A percentile compares a stretch with the other conserved stretches of the same genome.
These are phyloP conservation scores for Beauveria sp. DNA, from an alignment of 2,329 filamentous ascomycete genomes.

Conservation along the genomic window DNA sequence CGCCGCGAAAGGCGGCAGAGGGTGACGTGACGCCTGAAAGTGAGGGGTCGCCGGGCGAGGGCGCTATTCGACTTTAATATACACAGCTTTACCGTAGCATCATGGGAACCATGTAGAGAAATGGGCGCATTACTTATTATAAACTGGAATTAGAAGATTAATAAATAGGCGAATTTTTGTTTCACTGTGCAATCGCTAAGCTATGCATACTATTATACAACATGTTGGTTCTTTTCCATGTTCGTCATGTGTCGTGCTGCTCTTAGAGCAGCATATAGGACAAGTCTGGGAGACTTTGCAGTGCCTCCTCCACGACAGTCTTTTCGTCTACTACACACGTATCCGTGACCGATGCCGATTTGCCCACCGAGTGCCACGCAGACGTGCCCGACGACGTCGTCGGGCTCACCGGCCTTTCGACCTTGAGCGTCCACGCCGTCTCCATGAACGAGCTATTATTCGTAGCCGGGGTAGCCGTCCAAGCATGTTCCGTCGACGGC, in stretches of 20 bases:
- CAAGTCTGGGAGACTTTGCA: conserved; percentile 8
- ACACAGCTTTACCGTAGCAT: neutral
- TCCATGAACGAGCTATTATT: neutral
- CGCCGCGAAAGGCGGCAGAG: conserved; percentile 8
- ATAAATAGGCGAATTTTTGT: neutral
- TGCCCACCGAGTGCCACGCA: neutral
- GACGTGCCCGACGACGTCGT: neutral
- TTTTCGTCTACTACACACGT: neutral
- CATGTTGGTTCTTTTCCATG: neutral
- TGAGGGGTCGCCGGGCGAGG: conserved; percentile 15
- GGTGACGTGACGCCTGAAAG: conserved; percentile 14
- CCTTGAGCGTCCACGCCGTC: neutral
- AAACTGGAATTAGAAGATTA: neutral
- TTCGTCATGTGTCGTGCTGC: neutral
- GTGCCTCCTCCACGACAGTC: neutral
- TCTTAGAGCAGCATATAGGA: conserved; percentile 12
- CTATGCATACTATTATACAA: conserved; percentile 3
- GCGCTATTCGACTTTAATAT: neutral
- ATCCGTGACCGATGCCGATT: neutral
- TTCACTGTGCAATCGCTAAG: neutral
- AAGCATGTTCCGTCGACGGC: neutral
- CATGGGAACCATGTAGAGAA: neutral
- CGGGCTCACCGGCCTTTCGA: neutral
- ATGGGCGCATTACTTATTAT: neutral
- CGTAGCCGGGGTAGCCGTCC: neutral